A percentile compares a stretch with the other conserved stretches of the same genome.
Conservation (phyloP, 495 filamentous ascomycete species). For the Podospora fimiseda region DNA sequence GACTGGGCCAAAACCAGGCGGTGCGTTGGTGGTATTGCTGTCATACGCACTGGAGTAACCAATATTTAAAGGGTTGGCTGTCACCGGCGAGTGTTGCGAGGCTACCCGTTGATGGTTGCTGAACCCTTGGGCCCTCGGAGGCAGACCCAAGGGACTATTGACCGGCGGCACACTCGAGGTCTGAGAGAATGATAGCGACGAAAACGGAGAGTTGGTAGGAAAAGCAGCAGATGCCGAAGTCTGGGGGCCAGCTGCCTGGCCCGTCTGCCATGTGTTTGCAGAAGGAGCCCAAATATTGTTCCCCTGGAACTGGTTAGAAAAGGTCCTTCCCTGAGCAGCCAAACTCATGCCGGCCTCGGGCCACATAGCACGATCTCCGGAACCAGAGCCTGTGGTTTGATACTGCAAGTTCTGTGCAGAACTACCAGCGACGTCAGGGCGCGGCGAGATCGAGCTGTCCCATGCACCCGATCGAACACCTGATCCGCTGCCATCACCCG, state of each 20-base stretch:
- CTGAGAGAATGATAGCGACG: conserved; percentile 15
- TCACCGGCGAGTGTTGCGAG: not conserved
- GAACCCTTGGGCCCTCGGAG: conserved; percentile 4
- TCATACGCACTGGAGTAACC: not conserved
- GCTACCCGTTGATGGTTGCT: not conserved
- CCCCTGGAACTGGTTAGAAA: not conserved
- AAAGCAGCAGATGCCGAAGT: not conserved
- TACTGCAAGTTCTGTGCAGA: conserved; percentile 1
- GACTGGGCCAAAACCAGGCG: conserved; percentile 5
- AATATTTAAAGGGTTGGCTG: not conserved
- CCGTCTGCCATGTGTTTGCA: conserved; percentile 2
- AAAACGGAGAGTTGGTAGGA: conserved; percentile 18
- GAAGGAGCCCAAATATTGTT: not conserved
- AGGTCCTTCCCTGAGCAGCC: conserved; percentile 1
- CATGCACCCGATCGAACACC: conserved; percentile 1
- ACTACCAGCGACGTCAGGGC: conserved; percentile 8
- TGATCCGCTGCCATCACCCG: not conserved
- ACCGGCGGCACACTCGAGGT: conserved; percentile 23
- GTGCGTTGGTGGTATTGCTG: not conserved
- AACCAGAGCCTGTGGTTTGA: not conserved
- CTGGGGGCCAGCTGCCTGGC: not conserved
- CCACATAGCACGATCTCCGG: not conserved
- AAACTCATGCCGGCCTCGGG: not conserved
- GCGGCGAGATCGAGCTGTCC: conserved; percentile 10
- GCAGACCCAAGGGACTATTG: conserved; percentile 26